Evolutionary conservation across 371 early-diverging fungal genomes (phyloP), one percentile per base, ranked within the genome.

Genomic region (Rhizopus microsporus): DNA sequence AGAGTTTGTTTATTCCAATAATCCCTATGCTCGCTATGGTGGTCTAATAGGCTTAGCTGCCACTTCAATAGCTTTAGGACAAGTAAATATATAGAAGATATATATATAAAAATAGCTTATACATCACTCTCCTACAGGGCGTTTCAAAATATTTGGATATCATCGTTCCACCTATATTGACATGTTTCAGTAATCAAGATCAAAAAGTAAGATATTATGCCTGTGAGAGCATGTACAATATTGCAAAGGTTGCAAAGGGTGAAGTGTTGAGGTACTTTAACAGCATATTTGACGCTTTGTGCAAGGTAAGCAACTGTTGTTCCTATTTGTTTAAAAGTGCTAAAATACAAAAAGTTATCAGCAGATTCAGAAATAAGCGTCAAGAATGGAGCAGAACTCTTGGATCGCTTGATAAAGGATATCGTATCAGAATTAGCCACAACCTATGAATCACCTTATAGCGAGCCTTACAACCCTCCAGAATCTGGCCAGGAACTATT

Each of bases 161-260:
- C 47, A 92, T 94, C 54, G 82, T 95, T 10, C 93, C 93, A 31
- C 95, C 96, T 7, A 91, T 97, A 37, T 77, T 96, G 9, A 77
- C 90, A n/a, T 94, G 94, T 60, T 88, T 95, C 60, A 66, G 77
- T 3, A 94, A 96, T 65, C 91, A 85, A 52, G 97, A 97, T 67
- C 82, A 88, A 16, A 80, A 89, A 23, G 95, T 96, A 31, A 80
- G 95, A 32, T 97, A 95, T 72, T 96, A 95, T 80, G 94, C 95
- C 4, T 94, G 94, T 60, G 97, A 97, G 72, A 83, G 86, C 48
- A 87, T 96, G 87, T 97, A 97, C 70, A 97, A 97, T 68, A 93
- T 97, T 47, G 89, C 90, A 30, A 97, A 97, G 59, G 95, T 93
- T 5, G 93, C 94, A 29, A 80, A 92, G 51, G 89, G 88, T 3